Conservation (phyloP, 148 eudicot species). For the Drosera capensis region DNA sequence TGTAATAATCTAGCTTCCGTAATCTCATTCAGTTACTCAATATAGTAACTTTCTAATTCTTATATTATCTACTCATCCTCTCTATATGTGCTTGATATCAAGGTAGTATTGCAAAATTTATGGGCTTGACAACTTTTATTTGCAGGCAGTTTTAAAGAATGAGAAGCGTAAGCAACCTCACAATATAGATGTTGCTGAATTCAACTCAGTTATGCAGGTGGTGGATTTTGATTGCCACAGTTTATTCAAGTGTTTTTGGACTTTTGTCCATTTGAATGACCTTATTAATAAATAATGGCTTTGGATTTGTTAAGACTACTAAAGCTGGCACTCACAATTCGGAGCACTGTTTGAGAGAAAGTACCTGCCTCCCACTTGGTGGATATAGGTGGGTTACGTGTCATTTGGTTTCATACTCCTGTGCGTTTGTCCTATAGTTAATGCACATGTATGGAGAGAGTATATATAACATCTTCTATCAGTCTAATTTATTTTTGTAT, state of each 20-base stretch:
- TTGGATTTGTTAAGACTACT: slow-evolving; percentile 46
- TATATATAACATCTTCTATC: background rate
- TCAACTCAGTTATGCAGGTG: slow-evolving; percentile 94
- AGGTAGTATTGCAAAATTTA: no score
- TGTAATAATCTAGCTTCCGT: no score
- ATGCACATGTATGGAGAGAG: background rate
- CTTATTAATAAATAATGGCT: background rate
- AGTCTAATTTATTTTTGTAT: no score
- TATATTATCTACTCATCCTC: no score
- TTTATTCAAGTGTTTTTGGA: background rate
- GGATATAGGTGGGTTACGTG: slow-evolving; percentile 72
- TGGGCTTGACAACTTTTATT: slow-evolving; percentile 3
- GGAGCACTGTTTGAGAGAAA: slow-evolving; percentile 68
- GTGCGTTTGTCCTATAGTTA: background rate
- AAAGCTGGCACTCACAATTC: slow-evolving; percentile 79
- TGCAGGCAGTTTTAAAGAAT: slow-evolving; percentile 53
- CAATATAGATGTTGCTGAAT: slow-evolving; percentile 64
- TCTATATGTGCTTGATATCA: no score
- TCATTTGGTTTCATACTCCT: background rate
- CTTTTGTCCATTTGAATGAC: slow-evolving; percentile 1
- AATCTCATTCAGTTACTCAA: no score
- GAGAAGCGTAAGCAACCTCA: slow-evolving; percentile 39
- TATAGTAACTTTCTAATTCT: no score
- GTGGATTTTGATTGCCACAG: slow-evolving; percentile 10
- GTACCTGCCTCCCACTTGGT: slow-evolving; percentile 82